phyloP scores from a whole-genome alignment of 2,329 filamentous ascomycete species.

The Ophiosphaerella korrae region DNA sequence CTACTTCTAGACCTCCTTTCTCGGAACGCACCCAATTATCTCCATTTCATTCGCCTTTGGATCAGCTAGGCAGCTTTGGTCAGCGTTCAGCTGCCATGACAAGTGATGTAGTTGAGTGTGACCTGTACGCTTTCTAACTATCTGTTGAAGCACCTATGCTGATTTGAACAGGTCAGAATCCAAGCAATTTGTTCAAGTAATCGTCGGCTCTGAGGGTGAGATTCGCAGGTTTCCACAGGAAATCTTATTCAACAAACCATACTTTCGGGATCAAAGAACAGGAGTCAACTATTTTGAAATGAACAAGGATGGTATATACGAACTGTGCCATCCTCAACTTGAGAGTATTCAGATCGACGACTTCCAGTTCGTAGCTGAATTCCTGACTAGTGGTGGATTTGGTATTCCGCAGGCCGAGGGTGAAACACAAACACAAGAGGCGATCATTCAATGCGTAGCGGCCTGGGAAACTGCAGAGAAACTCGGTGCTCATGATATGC shows the following conservation, averaged over 20 bases:
- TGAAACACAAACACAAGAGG: conserved; percentile 13
- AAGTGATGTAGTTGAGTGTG: conserved; percentile 22
- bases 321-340: conserved; percentile 23
- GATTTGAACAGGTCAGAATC: conserved; percentile 13
- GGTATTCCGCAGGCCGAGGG: conserved; percentile 17
- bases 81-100: conserved; percentile 1
- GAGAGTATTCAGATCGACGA: conserved; percentile 17
- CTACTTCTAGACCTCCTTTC: no score
- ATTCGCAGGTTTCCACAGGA: conserved; percentile 14
- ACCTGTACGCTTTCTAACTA: conserved; percentile 18
- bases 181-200: conserved; percentile 26
- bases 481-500: conserved; percentile 31
- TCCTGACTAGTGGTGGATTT: conserved; percentile 26
- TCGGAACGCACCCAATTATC: not conserved
- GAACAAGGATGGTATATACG: conserved; percentile 19
- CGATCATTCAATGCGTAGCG: conserved; percentile 22
- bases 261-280: conserved; percentile 16
- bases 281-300: conserved; percentile 15
- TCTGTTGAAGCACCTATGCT: not conserved
- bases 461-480: conserved; percentile 30
- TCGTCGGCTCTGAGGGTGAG: conserved; percentile 21
- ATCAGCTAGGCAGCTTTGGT: not conserved
- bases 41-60: not conserved
- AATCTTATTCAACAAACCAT: conserved; percentile 17
- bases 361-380: conserved; percentile 36